Conservation (phyloP, 1,284 basidiomycete genomes). For the Melampsora occidentalis region DNA sequence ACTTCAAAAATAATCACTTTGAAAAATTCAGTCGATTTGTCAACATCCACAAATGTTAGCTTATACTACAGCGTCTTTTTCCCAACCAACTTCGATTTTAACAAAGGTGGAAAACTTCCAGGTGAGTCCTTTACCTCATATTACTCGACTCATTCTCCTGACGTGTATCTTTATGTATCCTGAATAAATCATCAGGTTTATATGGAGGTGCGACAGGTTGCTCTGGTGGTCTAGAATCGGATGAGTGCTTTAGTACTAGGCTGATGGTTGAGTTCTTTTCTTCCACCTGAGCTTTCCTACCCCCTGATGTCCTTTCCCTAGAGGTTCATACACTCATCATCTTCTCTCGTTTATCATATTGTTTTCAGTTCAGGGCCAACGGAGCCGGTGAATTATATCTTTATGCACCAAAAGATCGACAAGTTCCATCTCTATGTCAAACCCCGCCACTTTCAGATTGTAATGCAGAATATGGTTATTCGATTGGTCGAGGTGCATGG, state of each 20-base stretch:
- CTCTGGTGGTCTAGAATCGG: conserved; percentile 54
- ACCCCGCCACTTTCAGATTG: conserved; percentile 46
- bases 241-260: conserved; percentile 55
- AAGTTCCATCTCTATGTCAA: conserved; percentile 41
- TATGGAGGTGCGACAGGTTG: conserved; percentile 55
- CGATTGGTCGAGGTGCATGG: conserved; percentile 47
- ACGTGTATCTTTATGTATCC: not conserved
- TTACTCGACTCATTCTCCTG: not conserved
- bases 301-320: too few relatives aligned
- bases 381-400: conserved; percentile 62
- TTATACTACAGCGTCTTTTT: conserved; percentile 55
- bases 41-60: conserved; percentile 54
- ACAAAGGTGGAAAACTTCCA: conserved; percentile 56
- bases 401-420: conserved; percentile 47
- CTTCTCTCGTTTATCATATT: not conserved
- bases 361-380: conserved; percentile 44
- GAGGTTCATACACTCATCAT: too few relatives aligned
- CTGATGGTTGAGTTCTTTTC: conserved; percentile 53
- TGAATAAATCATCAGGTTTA: conserved; percentile 48
- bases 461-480: conserved; percentile 46
- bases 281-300: not conserved
- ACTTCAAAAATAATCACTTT: not conserved
- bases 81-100: conserved; percentile 53
- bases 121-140: not conserved
- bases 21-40: conserved; percentile 50